phyloP scores from a whole-genome alignment of 768 basidiomycete species.

The Coprinopsis sp. region DNA sequence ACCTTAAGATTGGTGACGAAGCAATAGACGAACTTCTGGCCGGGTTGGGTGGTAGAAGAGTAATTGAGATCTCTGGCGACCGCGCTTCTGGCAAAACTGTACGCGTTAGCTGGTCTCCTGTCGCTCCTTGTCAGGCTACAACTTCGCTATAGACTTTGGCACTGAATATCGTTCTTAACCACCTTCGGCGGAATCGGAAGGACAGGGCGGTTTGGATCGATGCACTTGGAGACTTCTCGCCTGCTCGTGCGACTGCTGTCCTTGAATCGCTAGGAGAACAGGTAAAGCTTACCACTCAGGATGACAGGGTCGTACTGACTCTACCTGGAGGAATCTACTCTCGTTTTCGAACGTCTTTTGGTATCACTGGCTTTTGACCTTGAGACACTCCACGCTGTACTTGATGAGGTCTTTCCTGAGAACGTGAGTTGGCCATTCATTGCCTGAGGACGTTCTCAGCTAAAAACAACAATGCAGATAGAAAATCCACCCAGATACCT shows the following conservation, averaged over 20 bases:
- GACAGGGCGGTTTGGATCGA: slow-evolving; percentile 64
- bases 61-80: slow-evolving; percentile 70
- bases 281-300: slow-evolving; percentile 1
- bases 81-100: slow-evolving; percentile 68
- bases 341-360: slow-evolving; percentile 51
- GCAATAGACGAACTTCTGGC: slow-evolving; percentile 50
- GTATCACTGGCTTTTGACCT: slow-evolving; percentile 56
- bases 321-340: slow-evolving; percentile 22
- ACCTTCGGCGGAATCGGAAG: slow-evolving; percentile 36
- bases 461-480: not conserved
- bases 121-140: not conserved
- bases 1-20: slow-evolving; percentile 35
- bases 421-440: slow-evolving; percentile 11
- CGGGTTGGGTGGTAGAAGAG: slow-evolving; percentile 44
- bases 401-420: slow-evolving; percentile 38
- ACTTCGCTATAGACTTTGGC: slow-evolving; percentile 47
- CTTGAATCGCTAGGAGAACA: slow-evolving; percentile 20
- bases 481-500: slow-evolving; percentile 34
- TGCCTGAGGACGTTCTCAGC: not conserved
- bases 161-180: slow-evolving; percentile 51
- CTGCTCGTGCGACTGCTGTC: slow-evolving; percentile 39
- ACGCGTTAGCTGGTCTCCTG: slow-evolving; percentile 17
- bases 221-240: slow-evolving; percentile 62
- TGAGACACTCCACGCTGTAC: slow-evolving; percentile 45
- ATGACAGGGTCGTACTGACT: not conserved